phyloP scores from a whole-genome alignment of 768 basidiomycete species.

The Sistotremastrum niveocremeum region DNA sequence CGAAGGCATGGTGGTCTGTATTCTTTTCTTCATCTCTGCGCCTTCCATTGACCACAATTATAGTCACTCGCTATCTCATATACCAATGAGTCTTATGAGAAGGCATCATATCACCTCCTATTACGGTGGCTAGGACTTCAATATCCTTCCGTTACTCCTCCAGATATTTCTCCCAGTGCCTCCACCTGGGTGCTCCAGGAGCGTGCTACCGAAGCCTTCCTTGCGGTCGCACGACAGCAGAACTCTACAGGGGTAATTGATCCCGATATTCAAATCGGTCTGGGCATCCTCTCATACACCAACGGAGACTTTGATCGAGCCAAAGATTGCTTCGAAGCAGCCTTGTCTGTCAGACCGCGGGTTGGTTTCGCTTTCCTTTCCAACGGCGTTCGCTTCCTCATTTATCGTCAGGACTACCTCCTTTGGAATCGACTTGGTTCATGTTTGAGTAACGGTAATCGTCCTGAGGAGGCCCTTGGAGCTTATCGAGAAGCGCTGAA shows the following conservation, averaged over 20 bases:
- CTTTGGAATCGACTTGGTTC: conserved; percentile 96
- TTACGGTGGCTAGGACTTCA: conserved; percentile 70
- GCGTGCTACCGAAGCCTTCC: conserved; percentile 69
- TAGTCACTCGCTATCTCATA: conserved; percentile 93
- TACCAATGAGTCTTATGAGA: conserved; percentile 86
- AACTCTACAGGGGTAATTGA: conserved; percentile 60
- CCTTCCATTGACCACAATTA: not conserved
- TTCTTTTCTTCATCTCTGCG: not conserved
- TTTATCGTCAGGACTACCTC: conserved; percentile 56
- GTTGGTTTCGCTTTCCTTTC: conserved; percentile 21
- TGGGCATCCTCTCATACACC: conserved; percentile 88
- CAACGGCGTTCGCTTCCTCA: not conserved
- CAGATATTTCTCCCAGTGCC: conserved; percentile 30
- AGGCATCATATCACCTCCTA: conserved; percentile 74
- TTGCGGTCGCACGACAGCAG: conserved; percentile 72
- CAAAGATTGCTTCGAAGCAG: conserved; percentile 89
- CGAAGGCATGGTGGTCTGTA: conserved; percentile 60
- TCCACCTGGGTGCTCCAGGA: conserved; percentile 75
- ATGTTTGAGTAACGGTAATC: conserved; percentile 84
- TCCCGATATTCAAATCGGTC: conserved; percentile 83
- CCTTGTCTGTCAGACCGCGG: conserved; percentile 64
- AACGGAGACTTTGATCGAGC: conserved; percentile 78
- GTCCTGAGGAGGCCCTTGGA: conserved; percentile 86
- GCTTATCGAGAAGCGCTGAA: conserved; percentile 84
- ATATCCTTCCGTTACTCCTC: conserved; percentile 41